Base-by-base conservation (phyloP, 192 early-diverging fungal genomes). In the Linnemannia zychae region DNA sequence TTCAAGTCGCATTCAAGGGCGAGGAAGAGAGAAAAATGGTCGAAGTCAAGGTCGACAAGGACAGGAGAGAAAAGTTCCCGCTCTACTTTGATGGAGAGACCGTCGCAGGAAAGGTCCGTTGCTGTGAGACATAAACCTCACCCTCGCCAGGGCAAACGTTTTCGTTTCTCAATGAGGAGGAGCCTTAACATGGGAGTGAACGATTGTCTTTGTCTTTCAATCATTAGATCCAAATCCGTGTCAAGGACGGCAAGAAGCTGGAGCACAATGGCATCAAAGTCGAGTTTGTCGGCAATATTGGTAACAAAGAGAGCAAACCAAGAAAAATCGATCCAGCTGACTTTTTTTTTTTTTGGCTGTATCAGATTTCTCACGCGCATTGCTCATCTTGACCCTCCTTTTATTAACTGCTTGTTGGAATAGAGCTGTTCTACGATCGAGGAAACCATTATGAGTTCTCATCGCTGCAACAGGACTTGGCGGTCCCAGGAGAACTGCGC, bases 201-300 rank as follows among this genome's bases (percentile, higher is more conserved):
- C 44, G 9, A 44, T 18, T 34, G 13, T 17, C 12, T 71, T 46
- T 52, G 17, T 38, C 52, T 7, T 4, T 75, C 49, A 50, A 40
- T 70, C 37, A 9, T 53, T 37, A 96, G 96, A 93, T 95, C 34
- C 92, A 93, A 31, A 91, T 97, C 70, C 87, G 95, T 28, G 88
- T 96, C 22, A 89, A 88, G 74, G 98, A 99, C 84, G 97, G 96
- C 38, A 99, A 98, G 87, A 95, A 93, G 72, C 88, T 99, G 69
- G 98, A 99, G 88, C 99, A 99, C 90, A 95, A 97, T 72, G 99
- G 99, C 44, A 99, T 99, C 77, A 99, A 97, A 75, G 95, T 99
- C 47, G 97, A 99, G 87, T 99, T 99, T 90, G 94, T 99, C 24
- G 99, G 99, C 38, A 94, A 95, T 80, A 99, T 97, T 79, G 95